Evolutionary conservation across 306 rosid species (phyloP), one percentile per base, ranked within the genome.

Genomic region (Cucurbita moschata): DNA sequence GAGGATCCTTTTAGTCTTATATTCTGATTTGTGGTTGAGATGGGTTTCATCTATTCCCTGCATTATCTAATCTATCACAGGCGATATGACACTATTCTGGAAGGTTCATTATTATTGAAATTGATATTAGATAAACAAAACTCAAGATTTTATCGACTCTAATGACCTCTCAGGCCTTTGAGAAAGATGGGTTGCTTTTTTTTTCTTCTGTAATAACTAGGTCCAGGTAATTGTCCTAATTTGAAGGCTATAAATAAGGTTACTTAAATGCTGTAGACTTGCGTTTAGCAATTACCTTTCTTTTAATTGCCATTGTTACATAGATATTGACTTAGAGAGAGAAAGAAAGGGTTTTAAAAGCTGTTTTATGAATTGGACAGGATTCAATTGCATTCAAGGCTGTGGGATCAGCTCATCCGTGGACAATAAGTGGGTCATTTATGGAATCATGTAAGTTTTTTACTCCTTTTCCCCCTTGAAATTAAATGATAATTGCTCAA

Each of bases 361-460:
- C 75, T 71, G 57, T 71, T 35, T 71, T 52, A 30, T 18, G 75
- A 54, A 71, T 49, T 50, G 61, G 75, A 72, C 75, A 72, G 75
- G 47, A 72, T 72, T 53, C 63, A 72, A 72, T 39, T 51, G 64
- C 75, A 72, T 72, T 72, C 75, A 72, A 72, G 38, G 61, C 75
- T 37, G 75, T 72, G 75, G 75, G 75, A 52, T 72, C 75, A 19
- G 52, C 61, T 72, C 58, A 72, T 53, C 51, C 61, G 18, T 52
- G 75, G 50, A 35, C 63, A 10, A 72, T 55, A 37, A 72, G n/a
- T 72, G 42, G 75, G 12, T 40, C 64, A 51, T 52, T 72, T 72
- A 68, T 68, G 19, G 73, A 68, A 68, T 47, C 21, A 47, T 68
- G 43, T 68, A 13, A 66, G 42, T 46, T 68, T 46, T 47, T 68